phyloP scores from a whole-genome alignment of 768 basidiomycete species.

The Pleurotus cornucopiae region DNA sequence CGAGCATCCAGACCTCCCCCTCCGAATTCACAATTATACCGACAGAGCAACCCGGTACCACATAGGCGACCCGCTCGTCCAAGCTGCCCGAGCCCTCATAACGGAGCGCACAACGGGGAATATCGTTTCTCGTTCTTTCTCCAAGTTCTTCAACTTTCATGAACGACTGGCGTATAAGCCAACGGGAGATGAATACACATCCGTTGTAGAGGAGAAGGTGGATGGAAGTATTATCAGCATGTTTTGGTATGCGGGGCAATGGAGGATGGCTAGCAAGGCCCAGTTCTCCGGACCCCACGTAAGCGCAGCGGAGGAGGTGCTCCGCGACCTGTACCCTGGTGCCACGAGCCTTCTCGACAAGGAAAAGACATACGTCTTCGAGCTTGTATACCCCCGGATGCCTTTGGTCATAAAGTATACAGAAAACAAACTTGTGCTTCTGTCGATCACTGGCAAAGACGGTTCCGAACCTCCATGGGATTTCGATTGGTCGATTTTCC shows the following conservation, averaged over 20 bases:
- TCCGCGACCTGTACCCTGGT: slow-evolving; percentile 7
- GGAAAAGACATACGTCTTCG: slow-evolving; percentile 12
- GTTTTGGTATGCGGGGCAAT: slow-evolving; percentile 10
- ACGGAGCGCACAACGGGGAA: slow-evolving; percentile 5
- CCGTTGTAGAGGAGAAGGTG: slow-evolving; percentile 12
- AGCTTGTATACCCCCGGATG: slow-evolving; percentile 8
- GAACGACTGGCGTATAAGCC: slow-evolving; percentile 9
- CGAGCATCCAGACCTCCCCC: slow-evolving; percentile 9
- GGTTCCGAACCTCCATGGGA: slow-evolving; percentile 10
- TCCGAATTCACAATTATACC: slow-evolving; percentile 11
- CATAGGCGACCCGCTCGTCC: slow-evolving; percentile 6
- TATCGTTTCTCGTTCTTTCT: slow-evolving; percentile 10
- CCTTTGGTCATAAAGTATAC: not conserved
- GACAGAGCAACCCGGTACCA: not conserved
- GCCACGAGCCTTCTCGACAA: slow-evolving; percentile 1
- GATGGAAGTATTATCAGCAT: slow-evolving; percentile 13
- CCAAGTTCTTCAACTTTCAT: slow-evolving; percentile 12
- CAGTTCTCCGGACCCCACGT: slow-evolving; percentile 9
- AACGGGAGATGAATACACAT: not conserved
- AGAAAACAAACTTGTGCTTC: not conserved
- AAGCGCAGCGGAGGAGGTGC: slow-evolving; percentile 6
- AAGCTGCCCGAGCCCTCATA: slow-evolving; percentile 9
- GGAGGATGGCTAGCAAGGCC: slow-evolving; percentile 9
- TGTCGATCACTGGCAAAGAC: not conserved
- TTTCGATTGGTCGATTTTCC: slow-evolving; percentile 11